These are phyloP conservation scores for Calocera cornea DNA, from an alignment of 768 basidiomycete genomes.

Conservation along the genomic window DNA sequence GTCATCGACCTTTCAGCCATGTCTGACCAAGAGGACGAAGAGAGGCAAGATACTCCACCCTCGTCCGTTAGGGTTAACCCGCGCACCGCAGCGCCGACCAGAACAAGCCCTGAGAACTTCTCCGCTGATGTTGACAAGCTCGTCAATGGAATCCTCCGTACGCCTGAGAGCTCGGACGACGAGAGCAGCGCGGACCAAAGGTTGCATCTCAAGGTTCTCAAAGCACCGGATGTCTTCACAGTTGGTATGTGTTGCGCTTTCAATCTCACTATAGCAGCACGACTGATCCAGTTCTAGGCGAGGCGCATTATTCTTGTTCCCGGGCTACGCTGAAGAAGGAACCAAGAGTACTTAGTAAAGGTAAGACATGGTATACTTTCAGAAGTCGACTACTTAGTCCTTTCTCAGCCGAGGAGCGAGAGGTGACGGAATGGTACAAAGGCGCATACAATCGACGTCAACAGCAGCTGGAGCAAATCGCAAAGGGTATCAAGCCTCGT, in stretches of 20 bases:
- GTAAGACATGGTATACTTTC: background rate
- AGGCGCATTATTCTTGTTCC: background rate
- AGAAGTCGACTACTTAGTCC: background rate
- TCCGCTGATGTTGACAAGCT: background rate
- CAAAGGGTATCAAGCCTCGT: background rate
- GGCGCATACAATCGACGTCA: background rate
- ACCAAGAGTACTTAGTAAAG: background rate
- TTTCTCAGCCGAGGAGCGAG: background rate
- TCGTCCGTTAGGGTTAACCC: background rate
- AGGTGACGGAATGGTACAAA: conserved; percentile 1
- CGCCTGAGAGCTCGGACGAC: background rate
- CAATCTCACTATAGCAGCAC: background rate
- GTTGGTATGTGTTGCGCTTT: background rate
- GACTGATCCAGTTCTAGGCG: background rate
- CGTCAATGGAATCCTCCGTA: background rate
- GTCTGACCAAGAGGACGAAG: background rate
- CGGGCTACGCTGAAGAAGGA: background rate
- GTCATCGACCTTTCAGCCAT: background rate
- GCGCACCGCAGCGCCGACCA: background rate
- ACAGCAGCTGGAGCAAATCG: background rate
- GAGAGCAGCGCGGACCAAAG: background rate
- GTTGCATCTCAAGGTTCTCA: background rate
- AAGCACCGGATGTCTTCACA: background rate
- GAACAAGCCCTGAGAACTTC: background rate
- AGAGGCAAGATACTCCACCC: background rate